Percentiles rank a stretch among this genome's conserved stretches.
These are phyloP conservation scores for Boeremia lycopersici DNA, from an alignment of 2,329 filamentous ascomycete genomes.

Conservation along the genomic window DNA sequence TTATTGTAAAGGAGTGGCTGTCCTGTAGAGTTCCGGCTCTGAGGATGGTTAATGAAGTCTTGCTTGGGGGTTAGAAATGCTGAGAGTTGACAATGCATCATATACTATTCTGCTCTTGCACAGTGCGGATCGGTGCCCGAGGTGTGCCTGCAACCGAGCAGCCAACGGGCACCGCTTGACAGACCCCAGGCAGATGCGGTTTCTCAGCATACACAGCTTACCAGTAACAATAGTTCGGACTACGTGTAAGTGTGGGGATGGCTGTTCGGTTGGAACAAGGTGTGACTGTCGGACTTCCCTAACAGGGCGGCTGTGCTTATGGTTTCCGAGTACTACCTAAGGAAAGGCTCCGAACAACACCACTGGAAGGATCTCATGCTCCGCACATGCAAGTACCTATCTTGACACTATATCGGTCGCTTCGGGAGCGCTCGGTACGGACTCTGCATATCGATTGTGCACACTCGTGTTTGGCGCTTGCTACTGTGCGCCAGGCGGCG, in stretches of 20 bases:
- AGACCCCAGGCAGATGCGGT: conserved; percentile 1
- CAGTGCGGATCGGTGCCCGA: conserved; percentile 7
- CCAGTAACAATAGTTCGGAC: background rate
- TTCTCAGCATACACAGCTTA: background rate
- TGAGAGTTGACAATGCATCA: conserved; percentile 5
- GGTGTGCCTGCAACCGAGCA: background rate
- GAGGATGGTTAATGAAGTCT: conserved; percentile 10
- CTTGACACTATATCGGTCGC: background rate
- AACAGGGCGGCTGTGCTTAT: conserved; percentile 10
- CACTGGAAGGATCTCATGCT: background rate
- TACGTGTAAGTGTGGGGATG: background rate
- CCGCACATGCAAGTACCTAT: background rate
- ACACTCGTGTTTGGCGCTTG: background rate
- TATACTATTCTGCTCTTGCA: conserved; percentile 6
- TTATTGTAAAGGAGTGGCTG: conserved; percentile 13
- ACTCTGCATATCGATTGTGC: background rate
- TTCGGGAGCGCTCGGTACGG: background rate
- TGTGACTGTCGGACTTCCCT: conserved; percentile 4
- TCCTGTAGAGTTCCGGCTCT: conserved; percentile 19
- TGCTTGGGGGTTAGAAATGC: conserved; percentile 3
- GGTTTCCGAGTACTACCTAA: conserved; percentile 1
- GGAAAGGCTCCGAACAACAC: background rate
- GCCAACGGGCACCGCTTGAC: conserved; percentile 7
- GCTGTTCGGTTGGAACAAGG: background rate
- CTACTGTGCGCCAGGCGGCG: background rate